These are phyloP conservation scores for Lycium ferocissimum DNA, from an alignment of 257 asterid species.

Conservation along the genomic window DNA sequence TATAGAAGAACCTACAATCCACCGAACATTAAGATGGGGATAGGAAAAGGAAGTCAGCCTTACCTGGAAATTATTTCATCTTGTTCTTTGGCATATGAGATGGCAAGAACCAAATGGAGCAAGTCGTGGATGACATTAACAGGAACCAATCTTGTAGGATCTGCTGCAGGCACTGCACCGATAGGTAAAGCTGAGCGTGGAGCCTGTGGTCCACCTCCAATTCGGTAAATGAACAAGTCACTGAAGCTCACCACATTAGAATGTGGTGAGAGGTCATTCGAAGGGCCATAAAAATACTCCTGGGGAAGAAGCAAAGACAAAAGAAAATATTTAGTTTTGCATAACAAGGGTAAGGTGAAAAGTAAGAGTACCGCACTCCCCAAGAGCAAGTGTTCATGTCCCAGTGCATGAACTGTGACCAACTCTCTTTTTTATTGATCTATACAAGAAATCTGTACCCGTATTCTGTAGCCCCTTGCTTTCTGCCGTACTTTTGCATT, in stretches of 20 bases:
- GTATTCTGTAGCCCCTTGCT: conserved; percentile 77
- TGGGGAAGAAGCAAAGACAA: conserved; percentile 39
- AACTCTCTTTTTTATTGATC: neutral
- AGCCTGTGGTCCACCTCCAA: conserved; percentile 98
- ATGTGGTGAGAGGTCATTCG: conserved; percentile 97
- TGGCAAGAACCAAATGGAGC: conserved; percentile 86
- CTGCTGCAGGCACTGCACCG: conserved; percentile 94
- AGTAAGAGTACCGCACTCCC: conserved; percentile 12
- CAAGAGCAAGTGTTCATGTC: conserved; percentile 18
- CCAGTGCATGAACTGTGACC: conserved; percentile 20
- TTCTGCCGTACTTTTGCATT: conserved; percentile 94
- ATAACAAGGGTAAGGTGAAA: neutral
- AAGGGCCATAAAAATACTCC: conserved; percentile 93
- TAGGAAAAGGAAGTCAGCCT: conserved; percentile 21
- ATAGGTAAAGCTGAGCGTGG: conserved; percentile 98
- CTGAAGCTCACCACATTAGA: conserved; percentile 75
- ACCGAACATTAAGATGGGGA: neutral
- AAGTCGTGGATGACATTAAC: conserved; percentile 75
- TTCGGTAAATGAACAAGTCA: conserved; percentile 74
- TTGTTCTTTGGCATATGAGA: conserved; percentile 90
- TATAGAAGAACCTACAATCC: neutral
- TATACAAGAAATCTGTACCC: conserved; percentile 54
- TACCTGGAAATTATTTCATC: conserved; percentile 90
- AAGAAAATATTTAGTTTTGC: conserved; percentile 15
- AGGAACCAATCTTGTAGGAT: conserved; percentile 77